These are phyloP conservation scores for Penicillium atrosanguineum DNA, from an alignment of 495 filamentous ascomycete genomes.

Conservation along the genomic window DNA sequence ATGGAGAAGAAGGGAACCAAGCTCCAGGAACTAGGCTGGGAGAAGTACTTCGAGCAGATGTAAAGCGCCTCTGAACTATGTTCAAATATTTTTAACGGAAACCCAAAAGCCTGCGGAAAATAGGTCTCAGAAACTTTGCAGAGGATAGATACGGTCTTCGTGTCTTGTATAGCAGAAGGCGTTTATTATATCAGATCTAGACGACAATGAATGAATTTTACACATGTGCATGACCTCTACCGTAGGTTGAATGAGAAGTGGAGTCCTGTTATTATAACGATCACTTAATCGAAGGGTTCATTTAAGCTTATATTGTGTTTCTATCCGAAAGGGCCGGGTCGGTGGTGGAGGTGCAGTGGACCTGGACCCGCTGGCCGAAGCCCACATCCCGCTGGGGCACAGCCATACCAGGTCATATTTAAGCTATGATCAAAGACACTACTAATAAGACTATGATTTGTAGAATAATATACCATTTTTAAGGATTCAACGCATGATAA, in stretches of 20 bases:
- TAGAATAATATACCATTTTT: neutral
- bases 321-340: too few species aligned
- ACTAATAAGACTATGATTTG: neutral
- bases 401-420: neutral
- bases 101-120: neutral
- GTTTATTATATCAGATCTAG: conserved; percentile 15
- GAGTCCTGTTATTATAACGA: too few species aligned
- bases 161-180: conserved; percentile 14
- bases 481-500: conserved; percentile 10
- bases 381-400: neutral
- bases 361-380: neutral
- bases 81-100: neutral
- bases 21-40: conserved; percentile 59
- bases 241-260: too few species aligned
- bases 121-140: neutral
- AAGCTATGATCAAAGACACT: too few species aligned
- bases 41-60: conserved; percentile 66
- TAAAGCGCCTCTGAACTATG: conserved; percentile 18
- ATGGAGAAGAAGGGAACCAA: conserved; percentile 53
- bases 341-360: neutral
- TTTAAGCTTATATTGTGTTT: neutral
- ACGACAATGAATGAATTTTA: conserved; percentile 24
- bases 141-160: conserved; percentile 5
- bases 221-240: too few species aligned
- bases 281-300: too few species aligned